phyloP scores from a whole-genome alignment of 768 basidiomycete species.

The Rhizopogon vinicolor region DNA sequence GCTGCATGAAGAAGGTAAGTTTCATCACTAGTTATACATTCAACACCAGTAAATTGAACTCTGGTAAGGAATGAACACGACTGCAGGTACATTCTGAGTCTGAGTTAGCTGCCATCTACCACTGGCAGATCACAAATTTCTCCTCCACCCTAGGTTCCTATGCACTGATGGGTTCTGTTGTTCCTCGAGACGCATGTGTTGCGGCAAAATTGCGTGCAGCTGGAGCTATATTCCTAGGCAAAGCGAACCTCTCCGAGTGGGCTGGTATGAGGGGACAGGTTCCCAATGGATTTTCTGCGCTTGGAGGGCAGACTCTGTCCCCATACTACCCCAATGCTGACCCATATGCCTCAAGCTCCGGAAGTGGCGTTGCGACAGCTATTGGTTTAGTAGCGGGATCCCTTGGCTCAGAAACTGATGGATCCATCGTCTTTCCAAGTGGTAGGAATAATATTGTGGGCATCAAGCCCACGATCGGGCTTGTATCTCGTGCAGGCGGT shows the following conservation, averaged over 20 bases:
- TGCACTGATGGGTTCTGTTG: slow-evolving; percentile 23
- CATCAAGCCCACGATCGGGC: slow-evolving; percentile 35
- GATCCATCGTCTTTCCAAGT: slow-evolving; percentile 36
- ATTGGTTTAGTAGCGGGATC: slow-evolving; percentile 34
- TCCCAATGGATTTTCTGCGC: slow-evolving; percentile 46
- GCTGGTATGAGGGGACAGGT: slow-evolving; percentile 38
- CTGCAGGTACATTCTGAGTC: slow-evolving; percentile 25
- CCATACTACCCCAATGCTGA: slow-evolving; percentile 44
- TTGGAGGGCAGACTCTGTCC: slow-evolving; percentile 42
- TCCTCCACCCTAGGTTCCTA: slow-evolving; percentile 14
- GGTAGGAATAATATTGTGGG: slow-evolving; percentile 34
- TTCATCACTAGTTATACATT: background rate
- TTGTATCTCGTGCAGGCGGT: slow-evolving; percentile 35
- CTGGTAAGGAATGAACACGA: slow-evolving; percentile 28
- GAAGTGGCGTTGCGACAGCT: slow-evolving; percentile 39
- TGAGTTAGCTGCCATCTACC: background rate
- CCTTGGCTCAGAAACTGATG: slow-evolving; percentile 41
- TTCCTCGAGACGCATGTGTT: slow-evolving; percentile 23
- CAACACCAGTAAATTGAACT: background rate
- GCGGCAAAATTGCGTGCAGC: slow-evolving; percentile 17
- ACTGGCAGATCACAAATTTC: background rate
- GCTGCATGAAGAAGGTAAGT: slow-evolving; percentile 12
- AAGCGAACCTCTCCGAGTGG: slow-evolving; percentile 48
- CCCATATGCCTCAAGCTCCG: slow-evolving; percentile 50
- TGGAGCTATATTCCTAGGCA: slow-evolving; percentile 27